Evolutionary conservation across 768 basidiomycete species (phyloP), one percentile per base, ranked within the genome.

Genomic region (Myochromella boudieri): DNA sequence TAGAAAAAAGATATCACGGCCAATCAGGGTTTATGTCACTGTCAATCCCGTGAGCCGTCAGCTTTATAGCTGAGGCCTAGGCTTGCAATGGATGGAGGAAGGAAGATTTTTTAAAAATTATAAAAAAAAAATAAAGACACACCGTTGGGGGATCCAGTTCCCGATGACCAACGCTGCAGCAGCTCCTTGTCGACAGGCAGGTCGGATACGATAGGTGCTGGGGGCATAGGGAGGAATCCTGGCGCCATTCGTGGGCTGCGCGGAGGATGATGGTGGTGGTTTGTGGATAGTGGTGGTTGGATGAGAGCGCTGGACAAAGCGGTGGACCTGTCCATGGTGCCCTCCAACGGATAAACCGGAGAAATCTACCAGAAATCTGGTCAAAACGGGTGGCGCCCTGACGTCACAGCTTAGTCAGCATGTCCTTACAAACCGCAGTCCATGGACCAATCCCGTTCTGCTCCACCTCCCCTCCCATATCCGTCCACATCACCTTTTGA

Each of bases 101-200:
- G 37, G 40, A 24, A 18, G 21, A 20, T 27, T 32, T 20, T 18
- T 22, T 29, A 33, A 31, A 29, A 41, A 11, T 39, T 8, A 34
- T 17, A 26, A 31, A 42, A 42, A 5, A 18, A 26, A 2, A 22
- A 20, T 38, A 6, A 34, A 31, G 8, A 38, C 51, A 24, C 40
- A 47, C 48, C 47, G 17, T 43, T 46, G 7, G 48, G 28, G 10
- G n/a, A 42, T 28, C 48, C 40, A 42, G 27, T 51, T n/a, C n/a
- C n/a, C 25, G 50, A 43, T 8, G 48, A 40, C 55, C 55, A 56
- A 14, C 51, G 51, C 45, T 53, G 45, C 26, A 56, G 31, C n/a
- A 53, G 40, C 42, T 56, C 55, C 27, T 45, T 56, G 40, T 56
- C 55, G 8, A 48, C 33, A 3, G 46, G 46, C 6, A 53, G 37